phyloP scores from a whole-genome alignment of 2,329 filamentous ascomycete genomes.

The Cladophialophora carrionii region DNA sequence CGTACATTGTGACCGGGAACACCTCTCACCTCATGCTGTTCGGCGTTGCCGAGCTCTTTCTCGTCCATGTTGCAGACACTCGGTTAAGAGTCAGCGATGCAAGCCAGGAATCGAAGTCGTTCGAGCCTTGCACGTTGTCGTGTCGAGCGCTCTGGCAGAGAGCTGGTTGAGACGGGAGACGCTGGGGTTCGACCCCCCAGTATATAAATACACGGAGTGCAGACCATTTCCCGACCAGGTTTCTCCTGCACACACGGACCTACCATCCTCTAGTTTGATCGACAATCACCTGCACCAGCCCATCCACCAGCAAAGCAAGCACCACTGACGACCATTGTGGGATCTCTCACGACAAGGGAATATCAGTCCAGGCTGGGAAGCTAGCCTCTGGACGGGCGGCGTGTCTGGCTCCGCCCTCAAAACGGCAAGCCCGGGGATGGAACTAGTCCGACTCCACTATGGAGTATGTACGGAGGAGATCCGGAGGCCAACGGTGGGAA shows the following conservation, averaged over 20 bases:
- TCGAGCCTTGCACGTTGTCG: no score
- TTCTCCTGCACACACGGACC: not conserved
- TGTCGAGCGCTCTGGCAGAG: no score
- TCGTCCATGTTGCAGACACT: not conserved
- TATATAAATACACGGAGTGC: not conserved
- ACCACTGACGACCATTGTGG: not conserved
- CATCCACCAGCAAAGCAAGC: not conserved
- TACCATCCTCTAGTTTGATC: not conserved
- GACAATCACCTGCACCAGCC: not conserved
- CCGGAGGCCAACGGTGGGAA: no score
- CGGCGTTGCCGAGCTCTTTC: not conserved
- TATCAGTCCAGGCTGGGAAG: not conserved
- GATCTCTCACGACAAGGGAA: not conserved
- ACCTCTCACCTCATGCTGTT: constrained; percentile 3
- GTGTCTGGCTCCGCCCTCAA: not conserved
- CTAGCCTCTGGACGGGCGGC: not conserved
- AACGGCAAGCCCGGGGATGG: not conserved
- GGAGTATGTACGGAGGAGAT: not conserved
- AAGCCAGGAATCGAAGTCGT: not conserved
- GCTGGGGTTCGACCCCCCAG: not conserved
- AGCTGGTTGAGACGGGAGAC: not conserved
- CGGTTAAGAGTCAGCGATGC: not conserved
- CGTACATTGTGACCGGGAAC: not conserved
- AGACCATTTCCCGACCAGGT: not conserved
- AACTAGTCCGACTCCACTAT: not conserved